Evolutionary conservation across 306 rosid species (phyloP).

Genomic region (Geum urbanum): DNA sequence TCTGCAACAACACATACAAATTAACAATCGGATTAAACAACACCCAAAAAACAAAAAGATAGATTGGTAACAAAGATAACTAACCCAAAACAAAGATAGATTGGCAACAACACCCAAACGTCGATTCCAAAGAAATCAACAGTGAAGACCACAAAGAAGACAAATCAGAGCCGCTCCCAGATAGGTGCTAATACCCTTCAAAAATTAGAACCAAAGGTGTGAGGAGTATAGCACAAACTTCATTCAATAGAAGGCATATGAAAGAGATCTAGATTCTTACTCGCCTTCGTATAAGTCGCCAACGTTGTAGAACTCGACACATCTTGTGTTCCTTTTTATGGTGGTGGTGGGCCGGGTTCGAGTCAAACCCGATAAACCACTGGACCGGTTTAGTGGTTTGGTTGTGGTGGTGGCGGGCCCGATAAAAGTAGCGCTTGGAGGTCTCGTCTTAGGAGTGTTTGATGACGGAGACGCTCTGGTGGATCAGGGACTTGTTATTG

Average conservation of each 20-base stretch:
- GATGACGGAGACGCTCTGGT: constrained; percentile 35
- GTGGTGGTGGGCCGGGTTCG: constrained; percentile 8
- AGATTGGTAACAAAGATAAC: too few species aligned
- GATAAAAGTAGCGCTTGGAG: constrained; percentile 30
- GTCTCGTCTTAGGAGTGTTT: constrained; percentile 62
- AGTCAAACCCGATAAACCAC: constrained; percentile 75
- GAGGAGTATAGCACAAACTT: constrained; percentile 7
- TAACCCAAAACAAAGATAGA: too few species aligned
- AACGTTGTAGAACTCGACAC: constrained; percentile 90
- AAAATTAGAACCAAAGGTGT: constrained; percentile 34
- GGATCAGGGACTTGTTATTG: constrained; percentile 61
- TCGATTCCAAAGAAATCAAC: too few species aligned
- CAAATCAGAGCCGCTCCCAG: constrained; percentile 84
- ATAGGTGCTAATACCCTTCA: constrained; percentile 85
- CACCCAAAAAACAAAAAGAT: too few species aligned
- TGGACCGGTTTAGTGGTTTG: constrained; percentile 51
- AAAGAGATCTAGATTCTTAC: constrained; percentile 54
- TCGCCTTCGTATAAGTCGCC: constrained; percentile 97
- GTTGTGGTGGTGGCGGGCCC: constrained; percentile 8
- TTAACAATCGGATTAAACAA: too few species aligned
- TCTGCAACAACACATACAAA: too few species aligned
- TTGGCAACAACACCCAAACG: too few species aligned
- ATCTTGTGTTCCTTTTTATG: constrained; percentile 28
- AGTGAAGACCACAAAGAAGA: constrained; percentile 1
- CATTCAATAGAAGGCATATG: constrained; percentile 11